Conservation (phyloP, 2,329 filamentous ascomycete genomes). For the Trichoderma sp. region DNA sequence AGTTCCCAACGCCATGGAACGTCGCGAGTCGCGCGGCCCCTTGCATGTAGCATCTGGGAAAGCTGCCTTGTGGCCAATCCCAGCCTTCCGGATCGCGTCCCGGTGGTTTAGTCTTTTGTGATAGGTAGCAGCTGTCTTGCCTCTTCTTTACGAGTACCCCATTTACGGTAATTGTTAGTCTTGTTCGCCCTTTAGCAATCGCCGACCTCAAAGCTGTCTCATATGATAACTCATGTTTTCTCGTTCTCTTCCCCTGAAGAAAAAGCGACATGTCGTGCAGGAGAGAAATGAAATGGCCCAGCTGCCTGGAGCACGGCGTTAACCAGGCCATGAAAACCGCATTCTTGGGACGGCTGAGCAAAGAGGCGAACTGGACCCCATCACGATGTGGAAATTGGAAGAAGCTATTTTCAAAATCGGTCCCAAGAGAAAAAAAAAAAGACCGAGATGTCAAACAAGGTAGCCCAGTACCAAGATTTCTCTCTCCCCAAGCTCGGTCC, state of each 20-base stretch:
- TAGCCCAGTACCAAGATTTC: background rate
- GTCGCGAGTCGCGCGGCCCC: background rate
- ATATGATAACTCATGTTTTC: slow-evolving; percentile 1
- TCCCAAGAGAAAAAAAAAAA: background rate
- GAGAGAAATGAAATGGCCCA: background rate
- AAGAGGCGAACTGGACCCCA: background rate
- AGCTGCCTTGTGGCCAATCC: background rate
- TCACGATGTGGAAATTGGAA: background rate
- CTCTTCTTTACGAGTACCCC: background rate
- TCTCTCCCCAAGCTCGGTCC: background rate
- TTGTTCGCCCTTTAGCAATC: background rate
- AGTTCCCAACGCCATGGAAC: slow-evolving; percentile 5
- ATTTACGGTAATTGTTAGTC: background rate
- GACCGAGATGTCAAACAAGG: background rate
- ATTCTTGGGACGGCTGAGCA: background rate
- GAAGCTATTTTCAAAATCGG: background rate
- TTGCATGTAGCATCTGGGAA: background rate
- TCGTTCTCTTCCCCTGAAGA: background rate
- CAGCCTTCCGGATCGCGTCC: background rate
- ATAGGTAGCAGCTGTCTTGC: background rate
- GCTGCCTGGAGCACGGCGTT: background rate
- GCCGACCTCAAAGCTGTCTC: background rate
- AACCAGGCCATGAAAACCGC: background rate
- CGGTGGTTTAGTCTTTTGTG: background rate
- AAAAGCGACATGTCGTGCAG: background rate